Percentiles rank a stretch among this genome's conserved stretches.
phyloP scores from a whole-genome alignment of 2,329 filamentous ascomycete genomes.

The Alternaria tenuissima region DNA sequence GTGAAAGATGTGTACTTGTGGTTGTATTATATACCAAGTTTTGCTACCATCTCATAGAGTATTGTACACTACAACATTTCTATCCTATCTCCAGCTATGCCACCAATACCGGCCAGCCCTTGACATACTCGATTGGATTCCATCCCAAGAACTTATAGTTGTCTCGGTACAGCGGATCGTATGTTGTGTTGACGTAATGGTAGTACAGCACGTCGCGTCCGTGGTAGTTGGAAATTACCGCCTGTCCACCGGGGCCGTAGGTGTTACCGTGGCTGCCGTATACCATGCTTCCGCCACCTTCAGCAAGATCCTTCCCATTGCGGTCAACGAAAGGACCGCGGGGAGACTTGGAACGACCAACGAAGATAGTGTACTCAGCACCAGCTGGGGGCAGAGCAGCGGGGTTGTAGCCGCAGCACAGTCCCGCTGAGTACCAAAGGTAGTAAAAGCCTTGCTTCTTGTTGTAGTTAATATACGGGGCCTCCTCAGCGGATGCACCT shows the following conservation, averaged over 20 bases:
- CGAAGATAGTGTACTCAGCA: conserved; percentile 68
- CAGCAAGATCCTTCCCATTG: conserved; percentile 50
- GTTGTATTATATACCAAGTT: not conserved
- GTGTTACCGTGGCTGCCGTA: conserved; percentile 61
- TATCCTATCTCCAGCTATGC: not conserved
- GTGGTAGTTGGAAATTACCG: conserved; percentile 18
- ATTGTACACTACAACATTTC: not conserved
- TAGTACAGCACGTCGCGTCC: conserved; percentile 27
- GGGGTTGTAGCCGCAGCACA: conserved; percentile 1
- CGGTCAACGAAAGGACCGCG: conserved; percentile 58
- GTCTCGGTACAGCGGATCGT: conserved; percentile 1
- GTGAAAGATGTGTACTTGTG: not conserved
- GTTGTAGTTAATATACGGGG: conserved; percentile 25
- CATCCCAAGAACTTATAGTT: conserved; percentile 1
- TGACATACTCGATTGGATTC: not conserved
- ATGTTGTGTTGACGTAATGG: conserved; percentile 19
- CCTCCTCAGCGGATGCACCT: conserved; percentile 1
- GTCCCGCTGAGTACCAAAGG: not conserved
- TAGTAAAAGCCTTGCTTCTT: conserved; percentile 48
- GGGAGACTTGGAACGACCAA: conserved; percentile 62
- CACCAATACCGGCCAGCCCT: not conserved
- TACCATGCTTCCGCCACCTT: conserved; percentile 65
- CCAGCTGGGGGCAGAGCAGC: conserved; percentile 46
- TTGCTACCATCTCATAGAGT: not conserved
- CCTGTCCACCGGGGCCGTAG: conserved; percentile 33